Conservation (phyloP, 225 moss, liverwort and hornwort genomes). For the Polytrichum formosum region DNA sequence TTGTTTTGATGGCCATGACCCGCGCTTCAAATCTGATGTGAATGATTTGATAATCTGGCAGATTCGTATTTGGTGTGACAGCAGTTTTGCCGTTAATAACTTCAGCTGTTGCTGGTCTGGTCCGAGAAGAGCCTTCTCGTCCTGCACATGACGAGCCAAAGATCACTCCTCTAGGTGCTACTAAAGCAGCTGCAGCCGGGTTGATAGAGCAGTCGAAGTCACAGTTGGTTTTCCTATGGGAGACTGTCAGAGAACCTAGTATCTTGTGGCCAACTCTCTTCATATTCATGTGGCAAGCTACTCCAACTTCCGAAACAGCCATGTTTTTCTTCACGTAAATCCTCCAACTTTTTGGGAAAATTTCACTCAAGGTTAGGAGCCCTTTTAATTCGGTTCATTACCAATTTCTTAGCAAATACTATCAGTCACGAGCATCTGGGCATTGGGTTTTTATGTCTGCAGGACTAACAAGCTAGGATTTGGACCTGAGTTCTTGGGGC, state of each 20-base stretch:
- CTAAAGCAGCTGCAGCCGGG: conserved; percentile 25
- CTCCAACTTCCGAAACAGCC: conserved; percentile 94
- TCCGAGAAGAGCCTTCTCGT: conserved; percentile 42
- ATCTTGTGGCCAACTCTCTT: conserved; percentile 93
- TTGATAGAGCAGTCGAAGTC: conserved; percentile 60
- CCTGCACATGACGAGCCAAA: conserved; percentile 8
- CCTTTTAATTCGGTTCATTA: background rate
- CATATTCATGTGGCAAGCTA: conserved; percentile 97
- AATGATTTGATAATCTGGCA: conserved; percentile 12
- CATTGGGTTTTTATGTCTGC: conserved; percentile 8
- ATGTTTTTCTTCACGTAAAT: conserved; percentile 97
- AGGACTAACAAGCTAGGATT: conserved; percentile 93
- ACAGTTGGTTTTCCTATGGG: conserved; percentile 80
- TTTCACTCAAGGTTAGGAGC: too few species aligned
- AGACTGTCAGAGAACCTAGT: conserved; percentile 86
- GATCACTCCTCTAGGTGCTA: background rate
- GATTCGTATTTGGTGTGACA: conserved; percentile 70
- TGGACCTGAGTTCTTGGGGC: conserved; percentile 95
- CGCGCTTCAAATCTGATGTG: too few species aligned
- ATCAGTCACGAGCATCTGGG: background rate
- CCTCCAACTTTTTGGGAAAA: background rate
- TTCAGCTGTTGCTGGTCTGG: conserved; percentile 65
- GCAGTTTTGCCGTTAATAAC: conserved; percentile 59
- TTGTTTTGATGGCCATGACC: too few species aligned
- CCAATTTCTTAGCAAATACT: background rate